Evolutionary conservation across 176 grass and related monocot genomes (phyloP).

Genomic region (Zea mays): DNA sequence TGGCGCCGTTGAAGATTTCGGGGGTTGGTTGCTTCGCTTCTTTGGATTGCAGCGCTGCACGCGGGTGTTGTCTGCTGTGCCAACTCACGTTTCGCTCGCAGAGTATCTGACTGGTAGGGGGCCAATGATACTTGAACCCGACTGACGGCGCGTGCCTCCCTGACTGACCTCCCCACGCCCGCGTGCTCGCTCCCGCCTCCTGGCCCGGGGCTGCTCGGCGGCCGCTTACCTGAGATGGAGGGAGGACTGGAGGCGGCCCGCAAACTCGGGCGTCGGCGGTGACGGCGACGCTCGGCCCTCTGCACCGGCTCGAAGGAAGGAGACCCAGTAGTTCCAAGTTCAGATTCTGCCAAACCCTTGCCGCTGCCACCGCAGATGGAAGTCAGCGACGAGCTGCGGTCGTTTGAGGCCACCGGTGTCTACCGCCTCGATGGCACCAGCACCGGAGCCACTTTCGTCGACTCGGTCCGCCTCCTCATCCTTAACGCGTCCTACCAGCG

Average conservation of each 20-base stretch:
- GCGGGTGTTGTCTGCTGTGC: neutral
- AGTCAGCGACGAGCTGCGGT: slow-evolving; percentile 44
- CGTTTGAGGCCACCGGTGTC: slow-evolving; percentile 61
- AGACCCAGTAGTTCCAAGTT: neutral
- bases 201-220: neutral
- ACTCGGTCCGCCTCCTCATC: too few relatives aligned
- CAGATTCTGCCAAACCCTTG: slow-evolving; percentile 28
- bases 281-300: neutral
- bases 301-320: neutral
- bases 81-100: neutral
- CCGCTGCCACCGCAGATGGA: slow-evolving; percentile 24
- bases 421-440: slow-evolving; percentile 39
- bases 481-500: too few relatives aligned
- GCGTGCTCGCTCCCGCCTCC: neutral
- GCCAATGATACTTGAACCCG: neutral
- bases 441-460: too few relatives aligned
- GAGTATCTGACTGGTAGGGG: neutral
- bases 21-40: slow-evolving; percentile 30
- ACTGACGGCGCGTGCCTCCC: neutral
- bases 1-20: slow-evolving; percentile 34
- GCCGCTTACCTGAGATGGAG: slow-evolving; percentile 1
- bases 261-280: neutral
- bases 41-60: slow-evolving; percentile 16
- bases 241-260: neutral
- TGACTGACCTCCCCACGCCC: neutral